Evolutionary conservation across 768 basidiomycete genomes (phyloP).

Genomic region (Mycena chlorophos): DNA sequence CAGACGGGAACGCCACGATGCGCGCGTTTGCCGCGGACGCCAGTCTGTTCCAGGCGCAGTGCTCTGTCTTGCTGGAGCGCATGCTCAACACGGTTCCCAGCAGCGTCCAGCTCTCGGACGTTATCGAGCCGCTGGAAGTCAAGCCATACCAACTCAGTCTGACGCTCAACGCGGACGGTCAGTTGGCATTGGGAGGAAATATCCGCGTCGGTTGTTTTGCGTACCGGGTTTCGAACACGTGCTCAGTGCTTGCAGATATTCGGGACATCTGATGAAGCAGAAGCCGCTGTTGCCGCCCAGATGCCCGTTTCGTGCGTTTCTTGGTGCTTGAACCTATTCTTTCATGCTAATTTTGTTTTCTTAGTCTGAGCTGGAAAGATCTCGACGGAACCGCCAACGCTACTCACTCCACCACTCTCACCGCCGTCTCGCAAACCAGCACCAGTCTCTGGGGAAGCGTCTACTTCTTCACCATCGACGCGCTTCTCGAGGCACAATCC

Average conservation of each 20-base stretch:
- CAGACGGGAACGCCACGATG: constrained; percentile 15
- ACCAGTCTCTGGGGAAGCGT: constrained; percentile 8
- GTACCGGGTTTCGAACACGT: neutral
- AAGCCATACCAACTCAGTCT: constrained; percentile 8
- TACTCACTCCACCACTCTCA: neutral
- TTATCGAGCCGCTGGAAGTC: constrained; percentile 13
- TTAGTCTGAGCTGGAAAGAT: constrained; percentile 14
- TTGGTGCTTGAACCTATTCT: neutral
- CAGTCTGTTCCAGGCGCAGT: constrained; percentile 4
- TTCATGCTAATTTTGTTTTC: neutral
- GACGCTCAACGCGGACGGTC: constrained; percentile 4
- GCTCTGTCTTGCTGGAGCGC: constrained; percentile 9
- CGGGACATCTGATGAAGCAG: constrained; percentile 7
- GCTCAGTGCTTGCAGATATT: constrained; percentile 13
- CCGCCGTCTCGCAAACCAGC: neutral
- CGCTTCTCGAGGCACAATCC: neutral
- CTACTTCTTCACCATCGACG: constrained; percentile 6
- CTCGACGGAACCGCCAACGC: neutral
- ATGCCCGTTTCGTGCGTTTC: constrained; percentile 14
- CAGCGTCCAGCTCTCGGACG: constrained; percentile 9
- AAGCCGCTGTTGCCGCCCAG: neutral
- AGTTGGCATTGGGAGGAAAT: constrained; percentile 7
- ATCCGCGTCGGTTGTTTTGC: constrained; percentile 6
- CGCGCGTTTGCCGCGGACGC: constrained; percentile 5
- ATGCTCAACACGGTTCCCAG: constrained; percentile 19